phyloP scores from a whole-genome alignment of 495 filamentous ascomycete genomes.

The Tuber calosporum region DNA sequence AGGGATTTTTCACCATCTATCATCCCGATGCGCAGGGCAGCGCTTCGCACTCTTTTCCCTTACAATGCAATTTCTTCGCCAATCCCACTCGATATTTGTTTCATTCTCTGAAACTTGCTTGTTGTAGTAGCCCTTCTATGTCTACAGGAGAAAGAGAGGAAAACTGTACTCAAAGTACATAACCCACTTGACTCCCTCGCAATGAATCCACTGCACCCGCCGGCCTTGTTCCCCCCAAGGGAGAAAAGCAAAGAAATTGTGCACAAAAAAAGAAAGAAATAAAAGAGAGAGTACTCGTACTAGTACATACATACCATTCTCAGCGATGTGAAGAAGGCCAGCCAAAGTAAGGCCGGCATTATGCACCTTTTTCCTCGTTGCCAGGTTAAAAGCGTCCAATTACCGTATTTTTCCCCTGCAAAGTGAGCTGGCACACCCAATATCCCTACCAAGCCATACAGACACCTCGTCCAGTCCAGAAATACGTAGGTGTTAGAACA shows the following conservation, averaged over 20 bases:
- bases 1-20: background rate
- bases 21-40: background rate
- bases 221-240: background rate
- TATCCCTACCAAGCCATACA: slow-evolving; percentile 28
- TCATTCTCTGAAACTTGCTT: background rate
- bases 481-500: slow-evolving; percentile 22
- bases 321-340: background rate
- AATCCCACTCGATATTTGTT: background rate
- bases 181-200: background rate
- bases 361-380: slow-evolving; percentile 36
- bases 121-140: background rate
- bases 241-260: background rate
- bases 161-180: background rate
- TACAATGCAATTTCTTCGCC: background rate
- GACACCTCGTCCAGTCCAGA: slow-evolving; percentile 23
- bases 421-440: slow-evolving; percentile 36
- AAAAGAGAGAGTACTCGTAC: background rate
- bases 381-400: slow-evolving; percentile 30
- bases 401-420: slow-evolving; percentile 34
- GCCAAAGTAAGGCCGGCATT: slow-evolving; percentile 12
- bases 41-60: background rate
- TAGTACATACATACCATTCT: background rate
- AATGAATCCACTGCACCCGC: background rate
- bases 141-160: background rate
- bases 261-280: background rate